Percentiles rank a stretch among this genome's conserved stretches.
Evolutionary conservation across 2,329 filamentous ascomycete genomes (phyloP).

Genomic region (Clarireedia paspali): DNA sequence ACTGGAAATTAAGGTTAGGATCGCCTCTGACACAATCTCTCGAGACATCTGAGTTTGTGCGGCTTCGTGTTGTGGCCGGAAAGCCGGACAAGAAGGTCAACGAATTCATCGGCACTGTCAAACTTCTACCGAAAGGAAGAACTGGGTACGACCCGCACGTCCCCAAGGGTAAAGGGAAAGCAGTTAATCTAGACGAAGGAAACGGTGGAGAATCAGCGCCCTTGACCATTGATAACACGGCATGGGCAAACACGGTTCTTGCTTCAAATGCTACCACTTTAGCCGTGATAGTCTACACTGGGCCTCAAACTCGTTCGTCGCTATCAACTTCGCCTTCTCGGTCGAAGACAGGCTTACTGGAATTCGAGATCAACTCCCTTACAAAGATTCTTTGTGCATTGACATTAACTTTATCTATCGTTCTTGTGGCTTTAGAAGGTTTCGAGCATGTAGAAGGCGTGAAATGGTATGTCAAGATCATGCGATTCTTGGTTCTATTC

Average conservation of each 20-base stretch:
- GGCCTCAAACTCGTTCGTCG: constrained; percentile 86
- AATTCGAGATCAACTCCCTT: constrained; percentile 93
- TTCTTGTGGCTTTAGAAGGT: constrained; percentile 81
- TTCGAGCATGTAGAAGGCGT: constrained; percentile 61
- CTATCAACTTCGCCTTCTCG: constrained; percentile 86
- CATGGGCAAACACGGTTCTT: constrained; percentile 96
- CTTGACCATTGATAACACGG: constrained; percentile 91
- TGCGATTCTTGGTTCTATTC: constrained; percentile 96
- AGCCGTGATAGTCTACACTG: constrained; percentile 90
- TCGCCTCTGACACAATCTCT: constrained; percentile 81
- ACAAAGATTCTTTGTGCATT: constrained; percentile 93
- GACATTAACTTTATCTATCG: constrained; percentile 76
- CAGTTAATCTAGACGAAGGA: constrained; percentile 23
- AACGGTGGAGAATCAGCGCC: constrained; percentile 52
- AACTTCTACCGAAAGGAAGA: constrained; percentile 53
- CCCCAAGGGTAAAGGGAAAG: constrained; percentile 14
- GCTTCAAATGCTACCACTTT: constrained; percentile 85
- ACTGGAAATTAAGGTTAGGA: constrained; percentile 92
- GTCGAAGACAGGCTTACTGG: constrained; percentile 87
- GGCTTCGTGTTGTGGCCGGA: constrained; percentile 67
- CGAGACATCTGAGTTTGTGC: constrained; percentile 61
- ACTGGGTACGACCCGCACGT: constrained; percentile 41
- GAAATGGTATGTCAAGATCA: constrained; percentile 92
- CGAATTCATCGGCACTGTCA: constrained; percentile 85
- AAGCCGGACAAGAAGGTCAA: constrained; percentile 93